Conservation (phyloP, 306 rosid species). For the Trifolium pratense region DNA sequence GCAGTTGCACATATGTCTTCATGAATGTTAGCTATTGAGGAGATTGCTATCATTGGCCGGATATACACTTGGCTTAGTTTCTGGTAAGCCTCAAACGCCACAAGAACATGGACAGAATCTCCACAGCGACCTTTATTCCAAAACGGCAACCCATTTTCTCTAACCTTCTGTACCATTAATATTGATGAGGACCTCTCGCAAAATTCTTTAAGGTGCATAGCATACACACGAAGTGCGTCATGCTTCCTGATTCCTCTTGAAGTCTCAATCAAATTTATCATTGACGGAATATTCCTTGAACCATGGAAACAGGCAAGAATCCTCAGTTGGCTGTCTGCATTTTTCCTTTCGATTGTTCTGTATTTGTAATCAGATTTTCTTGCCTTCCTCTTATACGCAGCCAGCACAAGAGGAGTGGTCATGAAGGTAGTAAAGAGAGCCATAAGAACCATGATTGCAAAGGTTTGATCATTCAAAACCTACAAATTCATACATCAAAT, state of each 20-base stretch:
- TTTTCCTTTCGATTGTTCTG: conserved; percentile 63
- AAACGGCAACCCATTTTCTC: conserved; percentile 81
- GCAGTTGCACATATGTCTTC: conserved; percentile 87
- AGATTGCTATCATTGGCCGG: conserved; percentile 82
- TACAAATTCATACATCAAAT: conserved; percentile 43
- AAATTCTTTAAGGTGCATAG: conserved; percentile 85
- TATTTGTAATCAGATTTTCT: conserved; percentile 58
- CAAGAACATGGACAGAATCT: conserved; percentile 53
- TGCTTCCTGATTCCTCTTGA: conserved; percentile 73
- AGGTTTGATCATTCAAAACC: conserved; percentile 93
- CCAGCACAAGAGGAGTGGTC: conserved; percentile 76
- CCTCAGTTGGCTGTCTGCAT: conserved; percentile 60
- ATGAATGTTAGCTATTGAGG: conserved; percentile 68
- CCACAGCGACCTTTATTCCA: conserved; percentile 58
- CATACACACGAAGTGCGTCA: conserved; percentile 69
- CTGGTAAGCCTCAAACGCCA: conserved; percentile 75
- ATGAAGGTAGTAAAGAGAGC: conserved; percentile 85
- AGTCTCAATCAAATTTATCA: conserved; percentile 75
- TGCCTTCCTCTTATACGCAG: conserved; percentile 58
- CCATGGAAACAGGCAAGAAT: conserved; percentile 73
- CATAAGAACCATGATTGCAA: conserved; percentile 92
- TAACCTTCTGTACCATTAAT: conserved; percentile 76
- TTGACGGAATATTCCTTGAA: conserved; percentile 68
- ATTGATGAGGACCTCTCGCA: conserved; percentile 88
- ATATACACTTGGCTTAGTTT: conserved; percentile 72